Percentiles rank a stretch among this genome's conserved stretches.
Evolutionary conservation across 129 eudicot genomes (phyloP).

Genomic region (Dittrichia graveolens): DNA sequence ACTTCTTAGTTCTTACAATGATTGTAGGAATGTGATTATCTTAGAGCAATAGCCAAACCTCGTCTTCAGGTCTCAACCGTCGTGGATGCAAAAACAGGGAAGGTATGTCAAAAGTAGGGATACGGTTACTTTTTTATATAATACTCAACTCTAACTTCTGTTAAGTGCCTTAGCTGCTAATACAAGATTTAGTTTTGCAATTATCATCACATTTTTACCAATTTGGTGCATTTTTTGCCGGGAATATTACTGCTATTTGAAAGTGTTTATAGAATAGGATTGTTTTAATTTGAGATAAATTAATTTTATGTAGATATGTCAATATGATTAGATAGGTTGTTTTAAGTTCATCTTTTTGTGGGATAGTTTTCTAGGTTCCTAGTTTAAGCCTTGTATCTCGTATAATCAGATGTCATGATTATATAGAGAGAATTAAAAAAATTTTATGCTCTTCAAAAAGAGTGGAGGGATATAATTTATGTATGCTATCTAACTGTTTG

Average conservation of each 20-base stretch:
- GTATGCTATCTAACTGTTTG: slow-evolving; percentile 18
- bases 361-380: background rate
- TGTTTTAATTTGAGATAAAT: background rate
- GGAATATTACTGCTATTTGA: background rate
- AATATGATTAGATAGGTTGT: slow-evolving; percentile 2
- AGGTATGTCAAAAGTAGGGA: slow-evolving; percentile 47
- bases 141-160: background rate
- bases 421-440: background rate
- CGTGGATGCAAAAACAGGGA: slow-evolving; percentile 90
- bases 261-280: background rate
- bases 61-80: slow-evolving; percentile 85
- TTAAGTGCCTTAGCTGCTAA: slow-evolving; percentile 3
- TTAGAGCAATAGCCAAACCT: slow-evolving; percentile 75
- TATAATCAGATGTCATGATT: background rate
- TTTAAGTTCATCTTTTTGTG: background rate
- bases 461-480: slow-evolving; percentile 6
- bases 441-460: background rate
- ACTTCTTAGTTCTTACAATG: background rate
- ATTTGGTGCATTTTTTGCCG: background rate
- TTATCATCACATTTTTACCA: background rate
- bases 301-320: background rate
- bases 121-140: background rate
- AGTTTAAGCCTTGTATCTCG: background rate
- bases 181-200: background rate
- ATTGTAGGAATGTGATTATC: slow-evolving; percentile 88